Percentiles rank a stretch among this genome's conserved stretches.
Evolutionary conservation across 2,329 filamentous ascomycete genomes (phyloP).

Genomic region (Pseudohalonectria lignicola): DNA sequence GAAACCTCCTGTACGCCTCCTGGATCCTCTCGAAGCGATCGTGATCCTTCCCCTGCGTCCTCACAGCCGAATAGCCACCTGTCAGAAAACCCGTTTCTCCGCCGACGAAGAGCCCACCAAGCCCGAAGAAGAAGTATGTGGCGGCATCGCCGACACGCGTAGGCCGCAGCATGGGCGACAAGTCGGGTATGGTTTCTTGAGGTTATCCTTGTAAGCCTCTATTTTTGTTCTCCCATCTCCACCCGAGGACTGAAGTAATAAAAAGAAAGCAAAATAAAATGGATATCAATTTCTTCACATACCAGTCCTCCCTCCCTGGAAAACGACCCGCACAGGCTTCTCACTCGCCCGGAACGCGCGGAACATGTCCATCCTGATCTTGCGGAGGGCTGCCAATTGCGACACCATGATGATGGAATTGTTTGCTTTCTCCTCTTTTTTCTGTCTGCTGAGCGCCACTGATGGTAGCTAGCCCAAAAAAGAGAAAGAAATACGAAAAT

Average conservation of each 20-base stretch:
- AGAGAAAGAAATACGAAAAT: too few relatives aligned
- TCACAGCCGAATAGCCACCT: constrained; percentile 41
- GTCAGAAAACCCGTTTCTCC: constrained; percentile 51
- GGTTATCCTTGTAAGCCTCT: background rate
- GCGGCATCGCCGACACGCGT: constrained; percentile 47
- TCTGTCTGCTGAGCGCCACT: too few relatives aligned
- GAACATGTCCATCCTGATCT: constrained; percentile 43
- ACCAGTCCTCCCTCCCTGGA: constrained; percentile 50
- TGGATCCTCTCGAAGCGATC: constrained; percentile 46
- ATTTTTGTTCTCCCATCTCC: too few relatives aligned
- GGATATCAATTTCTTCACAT: constrained; percentile 6
- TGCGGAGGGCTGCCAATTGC: constrained; percentile 20
- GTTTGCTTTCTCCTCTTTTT: too few relatives aligned
- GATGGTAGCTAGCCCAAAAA: too few relatives aligned
- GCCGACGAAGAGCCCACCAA: constrained; percentile 52
- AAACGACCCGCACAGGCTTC: constrained; percentile 50
- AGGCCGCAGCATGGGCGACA: constrained; percentile 45
- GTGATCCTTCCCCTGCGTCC: constrained; percentile 40
- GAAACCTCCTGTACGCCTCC: constrained; percentile 50
- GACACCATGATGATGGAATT: constrained; percentile 14
- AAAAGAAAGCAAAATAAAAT: too few relatives aligned
- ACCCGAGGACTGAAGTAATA: too few relatives aligned
- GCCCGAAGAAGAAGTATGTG: constrained; percentile 50
- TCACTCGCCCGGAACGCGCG: constrained; percentile 48
- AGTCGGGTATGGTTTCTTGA: constrained; percentile 48